These are phyloP conservation scores for Pelargonium myrrhifolium DNA, from an alignment of 441 rosid species.

Conservation along the genomic window DNA sequence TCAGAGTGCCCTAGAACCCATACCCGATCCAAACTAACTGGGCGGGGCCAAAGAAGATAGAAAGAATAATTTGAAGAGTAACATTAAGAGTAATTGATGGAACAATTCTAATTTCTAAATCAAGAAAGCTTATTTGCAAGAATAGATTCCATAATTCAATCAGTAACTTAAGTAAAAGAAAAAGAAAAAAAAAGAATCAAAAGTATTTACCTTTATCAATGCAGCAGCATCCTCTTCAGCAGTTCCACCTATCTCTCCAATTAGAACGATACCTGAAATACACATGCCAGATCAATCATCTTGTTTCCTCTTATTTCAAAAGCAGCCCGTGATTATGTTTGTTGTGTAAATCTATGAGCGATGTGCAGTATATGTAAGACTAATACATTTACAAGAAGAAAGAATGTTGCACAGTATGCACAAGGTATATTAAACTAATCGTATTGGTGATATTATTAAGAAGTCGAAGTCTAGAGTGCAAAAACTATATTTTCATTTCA, in stretches of 20 bases:
- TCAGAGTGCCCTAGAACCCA: not conserved
- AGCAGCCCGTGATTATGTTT: not conserved
- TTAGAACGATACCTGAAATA: slow-evolving; percentile 3
- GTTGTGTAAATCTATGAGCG: not conserved
- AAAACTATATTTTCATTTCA: not conserved
- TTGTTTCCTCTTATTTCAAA: not conserved
- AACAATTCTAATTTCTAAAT: not conserved
- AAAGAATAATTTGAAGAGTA: no score
- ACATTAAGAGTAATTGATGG: not conserved
- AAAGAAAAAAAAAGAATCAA: no score
- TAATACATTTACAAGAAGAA: not conserved
- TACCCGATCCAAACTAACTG: not conserved
- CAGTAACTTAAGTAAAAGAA: not conserved
- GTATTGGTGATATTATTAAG: no score
- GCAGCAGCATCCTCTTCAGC: slow-evolving; percentile 7
- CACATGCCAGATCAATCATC: not conserved
- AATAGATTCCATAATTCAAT: not conserved
- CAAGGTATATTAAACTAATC: no score
- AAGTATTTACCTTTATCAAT: slow-evolving; percentile 3
- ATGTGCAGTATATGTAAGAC: not conserved
- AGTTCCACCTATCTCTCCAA: slow-evolving; percentile 5
- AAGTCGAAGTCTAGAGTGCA: not conserved
- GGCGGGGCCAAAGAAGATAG: not conserved
- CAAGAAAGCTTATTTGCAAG: not conserved
- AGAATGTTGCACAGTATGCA: not conserved